These are phyloP conservation scores for Pichia sp. DNA, from an alignment of 1,139 yeast species.

Conservation along the genomic window DNA sequence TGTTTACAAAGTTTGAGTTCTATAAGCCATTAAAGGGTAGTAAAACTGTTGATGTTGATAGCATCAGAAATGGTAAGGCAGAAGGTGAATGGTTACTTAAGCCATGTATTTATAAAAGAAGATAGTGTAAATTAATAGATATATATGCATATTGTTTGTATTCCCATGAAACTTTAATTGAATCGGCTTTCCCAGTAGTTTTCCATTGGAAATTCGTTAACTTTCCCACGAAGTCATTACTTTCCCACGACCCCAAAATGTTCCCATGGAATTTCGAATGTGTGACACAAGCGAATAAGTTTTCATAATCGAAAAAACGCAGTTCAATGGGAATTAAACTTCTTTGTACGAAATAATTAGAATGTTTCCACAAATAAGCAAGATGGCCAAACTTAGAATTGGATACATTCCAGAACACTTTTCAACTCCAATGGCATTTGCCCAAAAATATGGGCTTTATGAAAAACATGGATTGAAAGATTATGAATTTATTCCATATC, in stretches of 20 bases:
- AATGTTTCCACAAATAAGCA: slow-evolving; percentile 3
- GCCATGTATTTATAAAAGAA: slow-evolving; percentile 92
- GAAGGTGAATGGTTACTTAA: slow-evolving; percentile 87
- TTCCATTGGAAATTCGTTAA: background rate
- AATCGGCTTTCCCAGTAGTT: too few relatives aligned
- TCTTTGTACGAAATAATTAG: background rate
- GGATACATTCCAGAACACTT: slow-evolving; percentile 92
- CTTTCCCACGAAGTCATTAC: background rate
- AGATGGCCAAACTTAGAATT: slow-evolving; percentile 37
- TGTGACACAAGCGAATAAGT: background rate
- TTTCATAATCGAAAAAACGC: background rate
- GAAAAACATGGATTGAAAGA: slow-evolving; percentile 35
- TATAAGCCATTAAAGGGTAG: slow-evolving; percentile 74
- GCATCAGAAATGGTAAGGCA: slow-evolving; percentile 49
- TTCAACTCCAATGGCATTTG: slow-evolving; percentile 77
- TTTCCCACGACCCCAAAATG: background rate
- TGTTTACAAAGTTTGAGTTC: slow-evolving; percentile 93
- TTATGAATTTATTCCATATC: slow-evolving; percentile 64
- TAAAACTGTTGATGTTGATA: slow-evolving; percentile 44
- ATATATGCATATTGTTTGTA: too few relatives aligned
- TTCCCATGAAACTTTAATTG: too few relatives aligned
- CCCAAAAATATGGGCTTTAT: slow-evolving; percentile 54
- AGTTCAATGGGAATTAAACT: background rate
- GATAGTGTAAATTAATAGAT: slow-evolving; percentile 29
- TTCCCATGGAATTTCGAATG: background rate